Conservation (phyloP, 176 grass and related monocot genomes). For the Cymbopogon citratus region DNA sequence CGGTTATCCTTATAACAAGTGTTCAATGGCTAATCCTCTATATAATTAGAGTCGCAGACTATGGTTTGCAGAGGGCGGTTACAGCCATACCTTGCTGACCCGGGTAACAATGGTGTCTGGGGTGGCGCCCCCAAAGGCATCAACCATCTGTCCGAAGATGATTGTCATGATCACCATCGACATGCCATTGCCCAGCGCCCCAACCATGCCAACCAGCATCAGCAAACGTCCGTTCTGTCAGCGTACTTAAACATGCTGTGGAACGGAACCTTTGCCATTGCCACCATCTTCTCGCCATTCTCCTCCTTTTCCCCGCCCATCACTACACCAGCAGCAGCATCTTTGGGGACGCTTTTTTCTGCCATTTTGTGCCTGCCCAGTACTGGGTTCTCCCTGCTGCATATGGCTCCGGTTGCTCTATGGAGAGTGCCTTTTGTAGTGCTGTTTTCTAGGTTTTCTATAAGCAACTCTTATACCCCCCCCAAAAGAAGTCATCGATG, state of each 20-base stretch:
- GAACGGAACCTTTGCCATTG: constrained; percentile 16
- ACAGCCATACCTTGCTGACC: constrained; percentile 30
- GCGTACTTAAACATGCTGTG: constrained; percentile 27
- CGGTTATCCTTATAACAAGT: not conserved
- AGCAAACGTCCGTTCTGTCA: constrained; percentile 14
- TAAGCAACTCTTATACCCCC: not conserved
- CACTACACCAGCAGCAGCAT: not conserved
- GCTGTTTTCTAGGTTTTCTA: not conserved
- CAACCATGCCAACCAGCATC: constrained; percentile 23
- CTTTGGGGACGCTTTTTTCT: not conserved
- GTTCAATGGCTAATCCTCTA: not conserved
- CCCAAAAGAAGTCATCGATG: too few relatives aligned
- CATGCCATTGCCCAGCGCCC: constrained; percentile 22
- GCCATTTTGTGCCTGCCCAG: not conserved
- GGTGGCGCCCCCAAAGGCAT: constrained; percentile 23
- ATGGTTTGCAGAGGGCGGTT: not conserved
- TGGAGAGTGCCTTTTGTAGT: constrained; percentile 3
- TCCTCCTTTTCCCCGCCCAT: not conserved
- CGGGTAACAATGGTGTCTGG: constrained; percentile 8
- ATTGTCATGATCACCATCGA: constrained; percentile 28
- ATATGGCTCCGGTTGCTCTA: not conserved
- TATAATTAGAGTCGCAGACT: not conserved
- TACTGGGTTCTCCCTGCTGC: not conserved
- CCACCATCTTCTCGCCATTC: not conserved
- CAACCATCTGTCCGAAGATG: constrained; percentile 35